Percentiles rank a stretch among this genome's conserved stretches.
phyloP scores from a whole-genome alignment of 345 rosid species.

The Pistacia atlantica region DNA sequence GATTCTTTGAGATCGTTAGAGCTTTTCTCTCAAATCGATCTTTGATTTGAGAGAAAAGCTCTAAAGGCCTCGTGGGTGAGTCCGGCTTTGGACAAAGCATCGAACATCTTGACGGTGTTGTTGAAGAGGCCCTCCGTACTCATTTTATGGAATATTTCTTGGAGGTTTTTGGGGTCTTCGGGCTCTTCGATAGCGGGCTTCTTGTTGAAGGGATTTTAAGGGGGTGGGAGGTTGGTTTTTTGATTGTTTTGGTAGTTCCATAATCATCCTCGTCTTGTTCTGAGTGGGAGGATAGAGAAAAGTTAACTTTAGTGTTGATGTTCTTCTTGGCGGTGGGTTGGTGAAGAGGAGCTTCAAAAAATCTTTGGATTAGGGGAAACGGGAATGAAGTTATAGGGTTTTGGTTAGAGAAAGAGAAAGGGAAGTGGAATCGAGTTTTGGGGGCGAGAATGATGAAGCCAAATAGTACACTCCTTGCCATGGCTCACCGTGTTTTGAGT shows the following conservation, averaged over 20 bases:
- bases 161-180: conserved; percentile 67
- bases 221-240: conserved; percentile 54
- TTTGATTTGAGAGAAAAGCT: conserved; percentile 72
- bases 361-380: neutral
- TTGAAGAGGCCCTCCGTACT: conserved; percentile 50
- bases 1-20: no score
- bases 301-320: conserved; percentile 64
- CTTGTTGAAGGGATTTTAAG: conserved; percentile 66
- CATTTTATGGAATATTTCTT: conserved; percentile 67
- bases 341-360: conserved; percentile 22
- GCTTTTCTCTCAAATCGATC: no score
- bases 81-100: conserved; percentile 76
- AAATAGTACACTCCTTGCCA: neutral
- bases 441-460: neutral
- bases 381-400: neutral
- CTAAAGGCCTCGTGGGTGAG: conserved; percentile 71
- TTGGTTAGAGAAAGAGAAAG: neutral
- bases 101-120: conserved; percentile 83
- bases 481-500: no score
- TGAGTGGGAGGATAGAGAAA: conserved; percentile 59
- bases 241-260: neutral
- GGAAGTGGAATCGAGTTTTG: neutral
- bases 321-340: no score
- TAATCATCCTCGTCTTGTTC: conserved; percentile 32
- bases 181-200: conserved; percentile 48